Evolutionary conservation across 2,329 filamentous ascomycete genomes (phyloP), one percentile per base, ranked within the genome.

Genomic region (Pseudogymnoascus sp.): DNA sequence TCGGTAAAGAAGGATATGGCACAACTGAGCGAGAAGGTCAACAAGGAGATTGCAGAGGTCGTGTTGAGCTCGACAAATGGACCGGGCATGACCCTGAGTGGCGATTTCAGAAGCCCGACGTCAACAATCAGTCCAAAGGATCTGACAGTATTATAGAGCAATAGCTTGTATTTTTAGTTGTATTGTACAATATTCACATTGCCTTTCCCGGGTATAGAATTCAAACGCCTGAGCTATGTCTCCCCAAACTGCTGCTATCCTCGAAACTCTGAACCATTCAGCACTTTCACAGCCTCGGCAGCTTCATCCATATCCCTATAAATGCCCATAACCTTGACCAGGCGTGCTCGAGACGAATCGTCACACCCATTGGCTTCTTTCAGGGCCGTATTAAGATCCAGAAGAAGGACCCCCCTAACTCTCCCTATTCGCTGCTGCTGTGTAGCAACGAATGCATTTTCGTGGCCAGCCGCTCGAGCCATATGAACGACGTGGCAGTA

Each of bases 41-140:
- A 78, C 63, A 95, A 95, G 80, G 83, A 90, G 68, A 81, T 98
- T 62, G 88, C 87, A 68, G 85, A 87, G 74, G 81, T 87, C 74
- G 90, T 98, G 36, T 79, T 99, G 71, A 93, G 90, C 79, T 92
- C 92, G 11, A 96, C 93, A 6, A 83, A 95, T 73, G 87, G 89
- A 1, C 93, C 95, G 1, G 93, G 92, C 0, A 86, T 99, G 79
- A 92, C 88, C 74, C 78, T 99, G 75, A 96, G 85, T 74, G 93
- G 93, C 64, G 85, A 89, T 63, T 90, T 95, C 75, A 85, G 79
- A 71, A 81, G 87, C 62, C 80, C 82, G 4, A 81, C 85, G 65
- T 85, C 85, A 66, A 79, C 77, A 61, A 75, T 89, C 60, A 79
- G 80, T 51, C 78, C 82, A 25, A 80, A 78, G 54, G 77, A 83